These are phyloP conservation scores for Capsicum pubescens DNA, from an alignment of 257 asterid genomes.

Conservation along the genomic window DNA sequence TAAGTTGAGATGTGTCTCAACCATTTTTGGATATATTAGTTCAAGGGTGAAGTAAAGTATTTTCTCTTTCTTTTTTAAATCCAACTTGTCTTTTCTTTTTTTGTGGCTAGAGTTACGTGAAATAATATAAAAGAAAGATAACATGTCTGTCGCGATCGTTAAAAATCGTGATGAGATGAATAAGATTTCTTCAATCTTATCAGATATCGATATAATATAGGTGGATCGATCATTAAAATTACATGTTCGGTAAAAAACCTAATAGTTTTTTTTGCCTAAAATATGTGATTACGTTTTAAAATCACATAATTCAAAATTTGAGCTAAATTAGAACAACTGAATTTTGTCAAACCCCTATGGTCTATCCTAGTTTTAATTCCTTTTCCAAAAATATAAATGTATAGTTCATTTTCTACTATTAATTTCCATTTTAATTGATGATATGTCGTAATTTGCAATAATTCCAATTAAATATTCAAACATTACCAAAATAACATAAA, in stretches of 20 bases:
- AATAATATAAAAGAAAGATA: neutral
- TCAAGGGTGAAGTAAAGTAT: neutral
- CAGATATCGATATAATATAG: no score
- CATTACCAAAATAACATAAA: neutral
- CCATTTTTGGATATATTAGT: no score
- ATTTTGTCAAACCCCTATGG: no score
- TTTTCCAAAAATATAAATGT: no score
- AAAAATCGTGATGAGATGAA: neutral
- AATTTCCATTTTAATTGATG: neutral
- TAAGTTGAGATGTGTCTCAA: no score
- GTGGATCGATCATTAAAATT: neutral
- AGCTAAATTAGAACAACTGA: no score
- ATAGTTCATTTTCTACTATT: neutral
- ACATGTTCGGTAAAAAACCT: neutral
- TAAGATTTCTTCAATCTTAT: neutral
- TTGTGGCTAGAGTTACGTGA: neutral
- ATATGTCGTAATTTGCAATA: neutral
- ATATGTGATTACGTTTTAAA: neutral
- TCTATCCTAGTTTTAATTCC: no score
- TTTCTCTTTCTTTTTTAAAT: neutral
- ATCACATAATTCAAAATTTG: neutral
- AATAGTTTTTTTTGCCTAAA: neutral
- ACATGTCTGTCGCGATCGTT: neutral
- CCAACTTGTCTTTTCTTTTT: slow-evolving; percentile 16
- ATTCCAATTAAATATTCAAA: neutral